Evolutionary conservation across 805 yeast species (phyloP), one percentile per base, ranked within the genome.

Genomic region (Barnettozyma pratensis): DNA sequence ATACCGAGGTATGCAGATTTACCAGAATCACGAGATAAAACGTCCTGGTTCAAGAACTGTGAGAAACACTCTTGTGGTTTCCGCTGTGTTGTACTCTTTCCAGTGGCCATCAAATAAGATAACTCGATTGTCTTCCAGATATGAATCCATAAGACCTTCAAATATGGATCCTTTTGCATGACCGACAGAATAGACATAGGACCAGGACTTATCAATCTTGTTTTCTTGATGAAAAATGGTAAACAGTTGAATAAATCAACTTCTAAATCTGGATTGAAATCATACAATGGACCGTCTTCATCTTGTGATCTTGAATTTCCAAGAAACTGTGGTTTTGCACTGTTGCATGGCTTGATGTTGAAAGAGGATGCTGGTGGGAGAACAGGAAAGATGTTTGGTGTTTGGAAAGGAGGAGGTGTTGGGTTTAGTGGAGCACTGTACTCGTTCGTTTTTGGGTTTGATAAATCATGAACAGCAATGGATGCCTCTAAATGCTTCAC

Each of bases 131-230:
- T 41, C 35, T 53, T 53, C 60, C 60, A 59, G 11, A 60, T 39
- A 40, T 52, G 48, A 26, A 55, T 25, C 81, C 65, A 69, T 14
- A 71, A 51, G 3, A 69, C 62, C n/a, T 58, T 55, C 48, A 69
- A 39, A 56, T 64, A 65, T 41, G 64, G 66, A 61, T 81, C 86
- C 52, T 71, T 77, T 47, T 71, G 69, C 46, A 79, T 61, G 27
- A 75, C 49, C 0, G 83, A 62, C 5, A 74, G 54, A 74, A 80
- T 74, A 1, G 81, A 61, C 35, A 78, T 67, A 0, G 84, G 80
- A 1, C 84, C 85, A 60, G 71, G 74, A 54, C 73, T 72, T 50
- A 70, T 68, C 34, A 73, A 61, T 39, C 78, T 61, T 4, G 72
- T 64, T 43, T 68, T 71, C 30, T 67, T 68, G 14, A 69, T 51